Conservation (phyloP, 352 stramenopile genomes). For the Pythium dissotocum region DNA sequence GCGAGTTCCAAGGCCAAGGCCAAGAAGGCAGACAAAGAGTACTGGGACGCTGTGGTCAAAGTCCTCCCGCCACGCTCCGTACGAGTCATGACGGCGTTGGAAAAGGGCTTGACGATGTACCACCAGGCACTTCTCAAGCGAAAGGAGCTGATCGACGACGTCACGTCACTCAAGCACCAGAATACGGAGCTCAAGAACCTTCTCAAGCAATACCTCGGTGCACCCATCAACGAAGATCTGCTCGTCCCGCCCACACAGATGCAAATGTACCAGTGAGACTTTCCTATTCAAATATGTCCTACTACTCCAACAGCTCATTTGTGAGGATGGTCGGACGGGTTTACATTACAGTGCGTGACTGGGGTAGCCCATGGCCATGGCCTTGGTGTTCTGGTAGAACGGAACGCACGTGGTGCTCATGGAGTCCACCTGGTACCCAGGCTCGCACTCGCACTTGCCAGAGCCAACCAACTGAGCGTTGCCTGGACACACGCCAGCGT, state of each 20-base stretch:
- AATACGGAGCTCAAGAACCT: slow-evolving; percentile 90
- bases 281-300: neutral
- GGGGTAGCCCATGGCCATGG: slow-evolving; percentile 12
- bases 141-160: slow-evolving; percentile 80
- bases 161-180: slow-evolving; percentile 74
- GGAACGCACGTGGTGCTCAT: slow-evolving; percentile 37
- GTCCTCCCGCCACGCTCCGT: slow-evolving; percentile 70
- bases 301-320: neutral
- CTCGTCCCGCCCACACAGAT: slow-evolving; percentile 86
- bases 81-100: slow-evolving; percentile 80
- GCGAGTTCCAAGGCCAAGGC: slow-evolving; percentile 40
- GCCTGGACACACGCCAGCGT: slow-evolving; percentile 31
- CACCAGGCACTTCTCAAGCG: slow-evolving; percentile 77
- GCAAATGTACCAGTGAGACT: slow-evolving; percentile 62
- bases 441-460: slow-evolving; percentile 47
- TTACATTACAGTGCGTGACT: slow-evolving; percentile 14
- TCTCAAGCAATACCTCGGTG: slow-evolving; percentile 89
- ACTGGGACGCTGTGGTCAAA: slow-evolving; percentile 77
- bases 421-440: slow-evolving; percentile 38
- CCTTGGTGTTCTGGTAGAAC: slow-evolving; percentile 14
- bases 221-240: slow-evolving; percentile 81
- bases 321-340: no score
- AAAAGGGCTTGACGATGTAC: slow-evolving; percentile 84
- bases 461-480: slow-evolving; percentile 33
- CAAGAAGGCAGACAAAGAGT: slow-evolving; percentile 63